A percentile compares a stretch with the other conserved stretches of the same genome.
Evolutionary conservation across 2,329 filamentous ascomycete species (phyloP).

Genomic region (Nothopassalora personata): DNA sequence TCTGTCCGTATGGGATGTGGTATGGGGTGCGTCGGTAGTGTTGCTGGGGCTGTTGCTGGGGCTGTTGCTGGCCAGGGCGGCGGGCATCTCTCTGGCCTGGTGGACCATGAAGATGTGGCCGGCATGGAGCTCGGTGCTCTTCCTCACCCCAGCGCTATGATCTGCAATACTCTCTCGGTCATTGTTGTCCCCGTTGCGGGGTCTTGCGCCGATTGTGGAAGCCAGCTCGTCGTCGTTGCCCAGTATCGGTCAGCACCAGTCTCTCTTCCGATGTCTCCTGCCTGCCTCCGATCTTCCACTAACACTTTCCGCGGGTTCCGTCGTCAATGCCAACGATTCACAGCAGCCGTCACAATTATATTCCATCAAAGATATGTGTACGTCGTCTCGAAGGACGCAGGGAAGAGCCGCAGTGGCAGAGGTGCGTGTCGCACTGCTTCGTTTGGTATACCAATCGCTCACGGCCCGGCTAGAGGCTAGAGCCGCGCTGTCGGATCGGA

Average conservation of each 20-base stretch:
- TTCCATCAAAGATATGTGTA: background rate
- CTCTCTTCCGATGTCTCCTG: background rate
- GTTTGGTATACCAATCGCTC: too few relatives aligned
- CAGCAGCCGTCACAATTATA: background rate
- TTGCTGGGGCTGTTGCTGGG: constrained; percentile 29
- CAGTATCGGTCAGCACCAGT: background rate
- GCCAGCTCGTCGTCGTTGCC: constrained; percentile 22
- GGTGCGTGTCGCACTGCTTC: background rate
- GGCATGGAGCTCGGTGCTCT: constrained; percentile 29
- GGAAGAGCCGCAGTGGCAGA: background rate
- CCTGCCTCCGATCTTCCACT: background rate
- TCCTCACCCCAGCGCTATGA: constrained; percentile 20
- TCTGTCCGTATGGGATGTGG: constrained; percentile 5
- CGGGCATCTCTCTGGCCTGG: constrained; percentile 48
- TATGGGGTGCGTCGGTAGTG: constrained; percentile 19
- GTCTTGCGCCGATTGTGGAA: constrained; percentile 18
- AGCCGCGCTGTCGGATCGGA: too few relatives aligned
- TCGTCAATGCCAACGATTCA: background rate
- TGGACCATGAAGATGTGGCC: constrained; percentile 37
- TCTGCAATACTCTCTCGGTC: constrained; percentile 3
- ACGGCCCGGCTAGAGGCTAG: too few relatives aligned
- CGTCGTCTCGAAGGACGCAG: background rate
- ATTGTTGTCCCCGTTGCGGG: constrained; percentile 29
- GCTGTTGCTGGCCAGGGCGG: constrained; percentile 30
- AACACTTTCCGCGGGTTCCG: background rate